phyloP scores from a whole-genome alignment of 768 basidiomycete genomes.

The Lactarius vividus region DNA sequence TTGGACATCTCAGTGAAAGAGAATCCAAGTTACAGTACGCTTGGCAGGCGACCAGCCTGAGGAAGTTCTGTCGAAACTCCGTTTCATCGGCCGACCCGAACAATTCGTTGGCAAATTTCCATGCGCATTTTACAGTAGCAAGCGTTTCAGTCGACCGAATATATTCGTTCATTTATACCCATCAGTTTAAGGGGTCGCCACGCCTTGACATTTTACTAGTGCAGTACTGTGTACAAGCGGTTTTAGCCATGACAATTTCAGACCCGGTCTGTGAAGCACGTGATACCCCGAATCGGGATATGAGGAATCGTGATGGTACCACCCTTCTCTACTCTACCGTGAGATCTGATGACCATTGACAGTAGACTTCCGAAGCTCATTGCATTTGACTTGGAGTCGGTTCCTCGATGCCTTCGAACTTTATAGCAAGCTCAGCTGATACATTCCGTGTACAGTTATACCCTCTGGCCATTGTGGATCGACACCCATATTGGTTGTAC shows the following conservation, averaged over 20 bases:
- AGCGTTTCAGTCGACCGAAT: too few relatives aligned
- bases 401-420: conserved; percentile 6
- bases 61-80: conserved; percentile 3
- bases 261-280: background rate
- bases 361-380: conserved; percentile 56
- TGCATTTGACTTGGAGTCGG: conserved; percentile 82
- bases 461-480: conserved; percentile 86
- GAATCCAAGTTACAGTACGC: background rate
- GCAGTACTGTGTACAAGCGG: too few relatives aligned
- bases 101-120: background rate
- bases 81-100: conserved; percentile 5
- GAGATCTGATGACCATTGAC: conserved; percentile 29
- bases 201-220: background rate
- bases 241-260: too few relatives aligned
- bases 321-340: too few relatives aligned
- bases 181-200: too few relatives aligned
- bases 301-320: too few relatives aligned
- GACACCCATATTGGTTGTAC: conserved; percentile 68
- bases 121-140: too few relatives aligned
- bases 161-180: too few relatives aligned
- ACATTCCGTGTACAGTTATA: conserved; percentile 52
- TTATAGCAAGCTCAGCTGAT: background rate
- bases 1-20: background rate
- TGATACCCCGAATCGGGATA: background rate
- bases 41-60: too few relatives aligned